Evolutionary conservation across 345 rosid genomes (phyloP), one percentile per base, ranked within the genome.

Genomic region (Capsella bursapastoris): DNA sequence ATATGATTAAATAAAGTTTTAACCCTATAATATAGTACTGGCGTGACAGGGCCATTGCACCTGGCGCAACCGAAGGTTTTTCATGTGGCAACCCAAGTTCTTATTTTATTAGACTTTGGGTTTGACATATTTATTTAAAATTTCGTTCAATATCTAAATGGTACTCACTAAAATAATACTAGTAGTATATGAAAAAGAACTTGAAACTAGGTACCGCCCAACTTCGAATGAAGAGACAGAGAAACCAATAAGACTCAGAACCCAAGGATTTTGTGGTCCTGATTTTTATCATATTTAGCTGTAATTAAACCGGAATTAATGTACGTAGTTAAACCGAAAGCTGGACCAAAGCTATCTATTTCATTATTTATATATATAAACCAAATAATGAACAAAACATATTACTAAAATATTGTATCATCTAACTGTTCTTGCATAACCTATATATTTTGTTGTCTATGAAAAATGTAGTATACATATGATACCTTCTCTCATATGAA

Each of bases 201-300:
- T 69, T 55, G 44, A 69, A 53, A 62, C 75, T 45, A 55, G 74
- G 75, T 62, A 56, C 75, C 71, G 75, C 66, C 71, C 75, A 63
- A 76, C 66, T 53, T 76, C 70, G 79, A 76, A 69, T 44, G 70
- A 53, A 76, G 79, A 47, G 69, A 44, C 40, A 14, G 12, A 48
- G 61, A 48, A 61, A 68, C 40, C 48, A 49, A 67, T 58, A 29
- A 22, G 44, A 68, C 63, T 68, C 74, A 44, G 16, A 28, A 25
- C 47, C 63, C 74, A 61, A 76, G 31, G 56, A 51, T 32, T 22
- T 59, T 12, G 58, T 60, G 69, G 74, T 76, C 79, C 74, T 31
- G 6, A 11, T 18, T 34, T 52, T 28, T 8, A 14, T 58, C 7
- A 51, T 22, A 43, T 60, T 44, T 43, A 68, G 70, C 64, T 75